A percentile compares a stretch with the other conserved stretches of the same genome.
phyloP scores from a whole-genome alignment of 257 asterid genomes.

The Gentiana dahurica region DNA sequence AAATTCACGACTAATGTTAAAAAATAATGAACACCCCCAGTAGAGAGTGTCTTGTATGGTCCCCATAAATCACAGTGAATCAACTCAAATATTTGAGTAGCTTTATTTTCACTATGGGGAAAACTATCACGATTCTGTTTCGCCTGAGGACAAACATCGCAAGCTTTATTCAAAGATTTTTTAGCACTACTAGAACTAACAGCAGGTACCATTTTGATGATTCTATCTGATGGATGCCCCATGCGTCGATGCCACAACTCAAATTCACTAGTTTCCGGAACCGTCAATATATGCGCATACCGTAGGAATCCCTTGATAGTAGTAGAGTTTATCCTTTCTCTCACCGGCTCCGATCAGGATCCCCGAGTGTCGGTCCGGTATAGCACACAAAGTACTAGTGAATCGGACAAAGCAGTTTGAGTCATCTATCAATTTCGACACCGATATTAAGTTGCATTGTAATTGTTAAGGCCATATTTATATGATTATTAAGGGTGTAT shows the following conservation, averaged over 20 bases:
- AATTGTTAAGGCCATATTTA: too few species aligned
- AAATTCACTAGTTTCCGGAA: too few species aligned
- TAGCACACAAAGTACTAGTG: constrained; percentile 1
- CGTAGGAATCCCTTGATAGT: neutral
- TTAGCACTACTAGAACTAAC: neutral
- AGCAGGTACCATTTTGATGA: neutral
- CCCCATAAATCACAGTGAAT: constrained; percentile 7
- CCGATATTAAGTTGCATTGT: constrained; percentile 2
- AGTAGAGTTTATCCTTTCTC: constrained; percentile 2
- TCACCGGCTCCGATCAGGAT: constrained; percentile 15
- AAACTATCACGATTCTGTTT: neutral
- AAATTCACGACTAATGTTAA: neutral
- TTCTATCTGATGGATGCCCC: constrained; percentile 7
- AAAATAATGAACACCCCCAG: neutral
- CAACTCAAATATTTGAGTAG: neutral
- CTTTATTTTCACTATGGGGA: neutral
- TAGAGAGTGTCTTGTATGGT: neutral
- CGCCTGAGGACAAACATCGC: constrained; percentile 1
- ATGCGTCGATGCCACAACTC: constrained; percentile 2
- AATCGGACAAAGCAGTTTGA: neutral
- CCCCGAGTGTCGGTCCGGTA: constrained; percentile 9
- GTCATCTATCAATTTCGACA: neutral
- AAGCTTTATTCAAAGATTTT: neutral
- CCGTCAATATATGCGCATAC: neutral
- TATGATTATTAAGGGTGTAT: too few species aligned